Conservation (phyloP, 768 basidiomycete species). For the Tephrocybe rancida region DNA sequence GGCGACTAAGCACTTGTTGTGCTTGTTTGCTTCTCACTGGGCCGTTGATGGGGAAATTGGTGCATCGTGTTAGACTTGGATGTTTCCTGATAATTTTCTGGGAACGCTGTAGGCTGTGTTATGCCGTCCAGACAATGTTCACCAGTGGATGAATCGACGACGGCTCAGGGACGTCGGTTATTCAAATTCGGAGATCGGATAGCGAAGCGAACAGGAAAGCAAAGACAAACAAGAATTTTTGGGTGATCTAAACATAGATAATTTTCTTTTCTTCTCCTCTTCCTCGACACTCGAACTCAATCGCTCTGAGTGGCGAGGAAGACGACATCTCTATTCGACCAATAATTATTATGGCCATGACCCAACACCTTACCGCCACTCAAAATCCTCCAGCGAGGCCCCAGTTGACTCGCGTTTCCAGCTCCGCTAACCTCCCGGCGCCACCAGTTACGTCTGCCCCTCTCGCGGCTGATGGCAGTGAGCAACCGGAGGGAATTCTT, state of each 20-base stretch:
- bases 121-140: too few relatives aligned
- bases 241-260: slow-evolving; percentile 35
- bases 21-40: too few relatives aligned
- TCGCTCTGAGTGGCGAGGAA: slow-evolving; percentile 53
- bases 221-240: slow-evolving; percentile 39
- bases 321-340: slow-evolving; percentile 25
- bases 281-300: slow-evolving; percentile 47
- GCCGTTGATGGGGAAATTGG: too few relatives aligned
- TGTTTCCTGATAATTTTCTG: too few relatives aligned
- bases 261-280: slow-evolving; percentile 48
- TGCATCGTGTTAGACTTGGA: too few relatives aligned
- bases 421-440: slow-evolving; percentile 33
- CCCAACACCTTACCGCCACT: slow-evolving; percentile 19
- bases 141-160: too few relatives aligned
- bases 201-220: slow-evolving; percentile 18
- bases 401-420: slow-evolving; percentile 46
- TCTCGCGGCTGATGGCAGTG: slow-evolving; percentile 27
- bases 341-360: slow-evolving; percentile 20
- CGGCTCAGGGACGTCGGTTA: background rate
- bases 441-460: slow-evolving; percentile 38
- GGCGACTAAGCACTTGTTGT: too few relatives aligned
- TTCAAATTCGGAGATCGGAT: background rate
- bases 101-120: too few relatives aligned
- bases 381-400: slow-evolving; percentile 38
- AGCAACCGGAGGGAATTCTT: slow-evolving; percentile 65